Conservation (phyloP, 805 yeast genomes). For the Yarrowia hollandica region DNA sequence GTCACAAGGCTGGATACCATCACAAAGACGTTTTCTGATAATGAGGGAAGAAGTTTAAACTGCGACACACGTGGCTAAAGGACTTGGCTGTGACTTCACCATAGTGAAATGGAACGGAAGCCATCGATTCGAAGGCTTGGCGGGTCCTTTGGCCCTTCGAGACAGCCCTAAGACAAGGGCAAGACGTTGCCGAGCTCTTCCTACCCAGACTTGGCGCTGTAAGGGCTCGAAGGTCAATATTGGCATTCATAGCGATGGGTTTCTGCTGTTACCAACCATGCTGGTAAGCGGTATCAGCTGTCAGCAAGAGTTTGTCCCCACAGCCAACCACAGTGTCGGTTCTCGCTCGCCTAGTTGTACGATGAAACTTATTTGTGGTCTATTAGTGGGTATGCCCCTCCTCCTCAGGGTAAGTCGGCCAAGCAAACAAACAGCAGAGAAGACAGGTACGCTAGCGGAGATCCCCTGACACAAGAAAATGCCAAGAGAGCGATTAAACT, state of each 20-base stretch:
- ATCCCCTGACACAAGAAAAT: background rate
- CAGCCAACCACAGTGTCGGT: background rate
- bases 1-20: too few relatives aligned
- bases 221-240: background rate
- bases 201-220: constrained; percentile 2
- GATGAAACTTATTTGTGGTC: constrained; percentile 3
- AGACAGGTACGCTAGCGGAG: constrained; percentile 14
- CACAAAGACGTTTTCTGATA: background rate
- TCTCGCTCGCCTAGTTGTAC: background rate
- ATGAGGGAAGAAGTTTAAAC: background rate
- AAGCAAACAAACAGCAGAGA: background rate
- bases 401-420: constrained; percentile 7
- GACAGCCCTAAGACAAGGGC: background rate
- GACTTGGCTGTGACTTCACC: constrained; percentile 7
- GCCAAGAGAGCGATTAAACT: background rate
- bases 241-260: background rate
- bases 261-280: too few relatives aligned
- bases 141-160: background rate
- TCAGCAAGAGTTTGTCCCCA: constrained; percentile 4
- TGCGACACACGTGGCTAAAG: constrained; percentile 28
- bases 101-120: background rate
- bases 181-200: constrained; percentile 26
- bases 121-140: constrained; percentile 20
- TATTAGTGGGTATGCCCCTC: background rate
- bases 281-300: too few relatives aligned